These are phyloP conservation scores for Lipomyces orientalis DNA, from an alignment of 805 yeast genomes.

Conservation along the genomic window DNA sequence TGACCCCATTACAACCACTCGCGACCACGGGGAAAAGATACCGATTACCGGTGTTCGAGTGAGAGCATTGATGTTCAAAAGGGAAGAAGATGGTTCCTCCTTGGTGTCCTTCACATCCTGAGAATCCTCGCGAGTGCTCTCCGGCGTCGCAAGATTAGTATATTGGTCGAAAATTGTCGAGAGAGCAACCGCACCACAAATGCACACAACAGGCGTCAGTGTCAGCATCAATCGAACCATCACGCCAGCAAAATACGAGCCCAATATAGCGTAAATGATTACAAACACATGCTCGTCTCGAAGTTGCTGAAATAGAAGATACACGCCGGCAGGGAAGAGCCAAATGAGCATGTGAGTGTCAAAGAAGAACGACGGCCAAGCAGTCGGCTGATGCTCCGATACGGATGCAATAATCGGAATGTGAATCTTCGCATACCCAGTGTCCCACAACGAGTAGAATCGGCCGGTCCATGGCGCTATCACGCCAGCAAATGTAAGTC, in stretches of 20 bases:
- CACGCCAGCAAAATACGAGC: constrained; percentile 97
- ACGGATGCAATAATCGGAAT: constrained; percentile 99
- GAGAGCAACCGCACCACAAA: constrained; percentile 85
- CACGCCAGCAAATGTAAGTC: constrained; percentile 85
- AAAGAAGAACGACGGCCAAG: constrained; percentile 98
- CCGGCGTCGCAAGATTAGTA: constrained; percentile 51
- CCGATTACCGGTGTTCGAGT: constrained; percentile 29
- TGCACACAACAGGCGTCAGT: constrained; percentile 94
- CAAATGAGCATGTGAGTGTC: constrained; percentile 92
- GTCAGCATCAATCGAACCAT: constrained; percentile 98
- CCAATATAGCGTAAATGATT: constrained; percentile 88
- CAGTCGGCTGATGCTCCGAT: constrained; percentile 99
- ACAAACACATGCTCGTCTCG: constrained; percentile 91
- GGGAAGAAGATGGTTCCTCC: constrained; percentile 9
- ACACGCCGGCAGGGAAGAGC: constrained; percentile 98
- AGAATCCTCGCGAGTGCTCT: constrained; percentile 1
- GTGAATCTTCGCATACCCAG: constrained; percentile 95
- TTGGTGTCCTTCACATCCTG: constrained; percentile 5
- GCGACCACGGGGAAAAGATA: constrained; percentile 51
- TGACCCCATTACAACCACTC: constrained; percentile 64
- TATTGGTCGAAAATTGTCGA: constrained; percentile 85
- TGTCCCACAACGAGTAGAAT: constrained; percentile 98
- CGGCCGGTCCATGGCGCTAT: constrained; percentile 99
- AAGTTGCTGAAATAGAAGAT: constrained; percentile 85
- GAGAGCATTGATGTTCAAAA: constrained; percentile 17